Conservation (phyloP, 371 early-diverging fungal species). For the Nematocida ausubeli region DNA sequence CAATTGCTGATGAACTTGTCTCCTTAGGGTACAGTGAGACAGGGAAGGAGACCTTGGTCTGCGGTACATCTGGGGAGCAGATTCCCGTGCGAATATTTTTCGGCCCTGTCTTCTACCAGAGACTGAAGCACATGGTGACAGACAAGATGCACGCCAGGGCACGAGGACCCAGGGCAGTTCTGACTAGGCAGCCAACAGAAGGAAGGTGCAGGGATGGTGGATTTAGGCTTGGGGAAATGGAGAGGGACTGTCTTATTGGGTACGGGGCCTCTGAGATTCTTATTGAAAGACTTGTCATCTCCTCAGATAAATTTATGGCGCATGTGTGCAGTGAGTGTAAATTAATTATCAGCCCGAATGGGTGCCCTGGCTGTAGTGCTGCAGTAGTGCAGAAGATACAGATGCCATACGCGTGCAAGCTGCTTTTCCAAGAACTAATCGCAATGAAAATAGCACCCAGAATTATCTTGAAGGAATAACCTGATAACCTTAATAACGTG, state of each 20-base stretch:
- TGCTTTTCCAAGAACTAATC: constrained; percentile 88
- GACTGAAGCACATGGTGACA: constrained; percentile 97
- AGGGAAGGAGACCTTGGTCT: constrained; percentile 83
- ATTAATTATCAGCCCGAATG: constrained; percentile 19
- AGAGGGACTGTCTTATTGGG: constrained; percentile 90
- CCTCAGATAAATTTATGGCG: constrained; percentile 72
- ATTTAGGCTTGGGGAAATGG: constrained; percentile 95
- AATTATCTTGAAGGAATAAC: constrained; percentile 33
- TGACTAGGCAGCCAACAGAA: constrained; percentile 95
- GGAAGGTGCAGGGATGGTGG: constrained; percentile 95
- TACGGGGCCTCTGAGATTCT: constrained; percentile 87
- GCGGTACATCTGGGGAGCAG: constrained; percentile 79
- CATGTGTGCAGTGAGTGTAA: constrained; percentile 41
- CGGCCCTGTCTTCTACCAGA: constrained; percentile 95
- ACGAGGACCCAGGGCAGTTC: constrained; percentile 82
- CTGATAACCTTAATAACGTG: too few species aligned
- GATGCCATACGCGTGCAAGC: constrained; percentile 93
- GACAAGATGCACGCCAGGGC: constrained; percentile 98
- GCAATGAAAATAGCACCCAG: constrained; percentile 75
- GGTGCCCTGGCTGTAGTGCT: constrained; percentile 30
- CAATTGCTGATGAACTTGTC: constrained; percentile 83
- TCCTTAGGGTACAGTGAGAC: constrained; percentile 91
- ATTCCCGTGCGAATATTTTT: constrained; percentile 89
- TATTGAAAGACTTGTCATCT: constrained; percentile 85
- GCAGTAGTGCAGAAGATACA: constrained; percentile 70